phyloP scores from a whole-genome alignment of 495 filamentous ascomycete genomes.

The Podospora comata region DNA sequence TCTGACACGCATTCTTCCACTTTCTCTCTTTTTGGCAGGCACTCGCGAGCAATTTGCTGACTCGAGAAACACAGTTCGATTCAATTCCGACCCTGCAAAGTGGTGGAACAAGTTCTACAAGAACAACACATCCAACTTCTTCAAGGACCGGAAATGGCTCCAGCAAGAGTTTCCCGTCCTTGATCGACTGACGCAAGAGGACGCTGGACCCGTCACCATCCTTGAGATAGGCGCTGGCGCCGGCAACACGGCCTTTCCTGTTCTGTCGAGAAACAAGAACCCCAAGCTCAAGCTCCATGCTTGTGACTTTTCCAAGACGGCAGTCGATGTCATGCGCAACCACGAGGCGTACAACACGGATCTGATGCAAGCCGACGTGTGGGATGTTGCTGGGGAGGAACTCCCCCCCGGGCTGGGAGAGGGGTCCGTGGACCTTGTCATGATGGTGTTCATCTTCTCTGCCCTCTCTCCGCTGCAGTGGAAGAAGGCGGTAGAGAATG shows the following conservation, averaged over 20 bases:
- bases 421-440: conserved; percentile 77
- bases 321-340: conserved; percentile 80
- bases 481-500: conserved; percentile 75
- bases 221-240: conserved; percentile 94
- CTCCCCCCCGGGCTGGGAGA: conserved; percentile 74
- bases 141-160: conserved; percentile 97
- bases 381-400: conserved; percentile 72
- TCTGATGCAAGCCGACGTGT: conserved; percentile 79
- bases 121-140: conserved; percentile 93
- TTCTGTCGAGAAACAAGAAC: conserved; percentile 78
- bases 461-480: conserved; percentile 83
- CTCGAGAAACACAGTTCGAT: conserved; percentile 51
- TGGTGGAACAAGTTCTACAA: conserved; percentile 98
- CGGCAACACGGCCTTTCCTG: conserved; percentile 92
- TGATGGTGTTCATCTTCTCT: conserved; percentile 97
- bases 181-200: conserved; percentile 60
- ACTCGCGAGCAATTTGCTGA: conserved; percentile 32
- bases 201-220: conserved; percentile 59
- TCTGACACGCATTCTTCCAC: conserved; percentile 43
- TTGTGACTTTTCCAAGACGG: conserved; percentile 88
- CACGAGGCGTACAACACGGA: conserved; percentile 61
- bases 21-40: conserved; percentile 11
- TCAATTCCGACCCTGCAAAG: conserved; percentile 84
- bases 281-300: conserved; percentile 74
- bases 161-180: conserved; percentile 91